Percentiles rank a stretch among this genome's conserved stretches.
phyloP scores from a whole-genome alignment of 306 rosid genomes.

The Vigna hirtella region DNA sequence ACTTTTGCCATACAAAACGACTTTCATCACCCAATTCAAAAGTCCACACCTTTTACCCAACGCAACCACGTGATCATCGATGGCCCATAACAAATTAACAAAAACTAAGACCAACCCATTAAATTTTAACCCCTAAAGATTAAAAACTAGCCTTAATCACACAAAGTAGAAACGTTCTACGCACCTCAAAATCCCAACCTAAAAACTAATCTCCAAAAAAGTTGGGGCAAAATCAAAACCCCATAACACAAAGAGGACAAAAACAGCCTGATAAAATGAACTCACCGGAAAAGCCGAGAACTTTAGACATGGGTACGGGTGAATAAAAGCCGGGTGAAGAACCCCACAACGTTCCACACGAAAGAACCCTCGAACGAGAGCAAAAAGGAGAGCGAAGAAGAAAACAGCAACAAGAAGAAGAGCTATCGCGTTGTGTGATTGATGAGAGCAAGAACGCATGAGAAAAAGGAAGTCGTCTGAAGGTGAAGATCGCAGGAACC shows the following conservation, averaged over 20 bases:
- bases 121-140: neutral
- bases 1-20: neutral
- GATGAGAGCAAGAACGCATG: conserved; percentile 61
- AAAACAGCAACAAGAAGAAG: conserved; percentile 17
- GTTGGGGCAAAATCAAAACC: conserved; percentile 2
- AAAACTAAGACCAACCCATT: neutral
- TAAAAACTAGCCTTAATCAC: neutral
- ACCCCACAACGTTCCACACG: conserved; percentile 50
- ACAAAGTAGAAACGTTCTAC: conserved; percentile 6
- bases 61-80: conserved; percentile 30
- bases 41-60: neutral
- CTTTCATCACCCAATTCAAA: neutral
- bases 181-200: conserved; percentile 27
- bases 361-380: conserved; percentile 80
- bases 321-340: conserved; percentile 58
- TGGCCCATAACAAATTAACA: conserved; percentile 23
- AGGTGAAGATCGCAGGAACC: conserved; percentile 41
- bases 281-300: conserved; percentile 81
- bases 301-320: conserved; percentile 78
- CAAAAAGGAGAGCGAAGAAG: conserved; percentile 59
- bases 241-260: conserved; percentile 38
- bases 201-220: conserved; percentile 33
- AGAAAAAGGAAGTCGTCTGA: neutral
- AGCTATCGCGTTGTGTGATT: conserved; percentile 11
- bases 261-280: neutral